Conservation (phyloP, 176 grass and related monocot species). For the Oryza meyeriana region DNA sequence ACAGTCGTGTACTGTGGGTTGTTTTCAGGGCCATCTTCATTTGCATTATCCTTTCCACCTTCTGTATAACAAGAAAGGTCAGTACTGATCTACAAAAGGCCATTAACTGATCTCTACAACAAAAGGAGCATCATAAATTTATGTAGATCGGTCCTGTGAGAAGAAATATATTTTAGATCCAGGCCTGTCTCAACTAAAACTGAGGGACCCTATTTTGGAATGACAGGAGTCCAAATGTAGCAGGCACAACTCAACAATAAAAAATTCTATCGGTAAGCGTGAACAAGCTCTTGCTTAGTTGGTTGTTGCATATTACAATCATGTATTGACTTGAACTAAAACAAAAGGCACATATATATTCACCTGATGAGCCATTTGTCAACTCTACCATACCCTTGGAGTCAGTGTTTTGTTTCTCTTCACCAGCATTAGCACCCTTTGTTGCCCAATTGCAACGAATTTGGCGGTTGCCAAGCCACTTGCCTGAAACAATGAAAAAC, state of each 20-base stretch:
- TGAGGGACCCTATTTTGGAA: not conserved
- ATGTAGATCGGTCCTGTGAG: not conserved
- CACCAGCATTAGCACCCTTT: slow-evolving; percentile 78
- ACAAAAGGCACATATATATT: slow-evolving; percentile 13
- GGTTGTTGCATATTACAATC: not conserved
- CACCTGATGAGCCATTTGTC: slow-evolving; percentile 70
- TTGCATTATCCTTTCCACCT: slow-evolving; percentile 59
- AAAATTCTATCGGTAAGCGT: not conserved
- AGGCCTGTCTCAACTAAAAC: too few species aligned
- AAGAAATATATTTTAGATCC: not conserved
- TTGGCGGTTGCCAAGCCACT: slow-evolving; percentile 90
- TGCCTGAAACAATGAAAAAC: slow-evolving; percentile 49
- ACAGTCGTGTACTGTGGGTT: slow-evolving; percentile 91
- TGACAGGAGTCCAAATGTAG: not conserved
- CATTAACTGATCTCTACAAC: not conserved
- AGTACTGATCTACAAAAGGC: slow-evolving; percentile 2
- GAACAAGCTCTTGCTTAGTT: not conserved
- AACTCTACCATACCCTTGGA: slow-evolving; percentile 70
- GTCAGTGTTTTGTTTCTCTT: slow-evolving; percentile 80
- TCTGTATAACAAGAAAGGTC: slow-evolving; percentile 45
- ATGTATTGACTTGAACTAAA: not conserved
- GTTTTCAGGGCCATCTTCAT: slow-evolving; percentile 83
- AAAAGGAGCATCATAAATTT: not conserved
- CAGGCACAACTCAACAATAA: not conserved
- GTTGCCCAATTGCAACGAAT: slow-evolving; percentile 98